These are phyloP conservation scores for Delonix regia DNA, from an alignment of 306 rosid genomes.

Conservation along the genomic window DNA sequence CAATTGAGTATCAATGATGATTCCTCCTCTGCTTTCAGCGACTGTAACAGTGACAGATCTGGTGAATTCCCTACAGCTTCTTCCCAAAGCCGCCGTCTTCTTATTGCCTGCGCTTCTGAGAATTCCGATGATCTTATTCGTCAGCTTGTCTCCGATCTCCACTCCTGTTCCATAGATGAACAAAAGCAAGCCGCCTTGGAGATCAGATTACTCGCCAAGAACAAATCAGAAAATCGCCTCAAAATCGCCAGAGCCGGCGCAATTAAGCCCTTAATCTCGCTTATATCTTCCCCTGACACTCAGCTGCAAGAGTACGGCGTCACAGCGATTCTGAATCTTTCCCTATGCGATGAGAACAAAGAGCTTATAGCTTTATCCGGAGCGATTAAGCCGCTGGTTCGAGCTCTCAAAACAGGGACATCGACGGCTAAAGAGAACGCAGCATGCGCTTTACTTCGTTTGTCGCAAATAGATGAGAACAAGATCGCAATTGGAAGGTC, in stretches of 20 bases:
- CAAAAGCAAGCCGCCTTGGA: slow-evolving; percentile 96
- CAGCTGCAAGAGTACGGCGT: slow-evolving; percentile 98
- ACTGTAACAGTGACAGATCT: slow-evolving; percentile 94
- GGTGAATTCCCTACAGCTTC: slow-evolving; percentile 79
- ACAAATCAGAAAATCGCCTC: slow-evolving; percentile 79
- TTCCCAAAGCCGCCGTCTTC: slow-evolving; percentile 62
- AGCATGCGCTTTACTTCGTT: slow-evolving; percentile 84
- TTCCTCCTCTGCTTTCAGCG: slow-evolving; percentile 91
- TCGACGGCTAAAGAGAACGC: slow-evolving; percentile 91
- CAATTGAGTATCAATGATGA: slow-evolving; percentile 55
- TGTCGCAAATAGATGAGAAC: slow-evolving; percentile 76
- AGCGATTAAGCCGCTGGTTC: slow-evolving; percentile 78
- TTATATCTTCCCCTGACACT: slow-evolving; percentile 66
- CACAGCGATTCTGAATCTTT: slow-evolving; percentile 87
- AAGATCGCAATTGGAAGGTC: slow-evolving; percentile 81
- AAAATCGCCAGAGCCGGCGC: slow-evolving; percentile 82
- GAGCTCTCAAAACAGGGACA: slow-evolving; percentile 66
- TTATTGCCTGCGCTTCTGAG: slow-evolving; percentile 71
- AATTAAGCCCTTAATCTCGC: slow-evolving; percentile 73
- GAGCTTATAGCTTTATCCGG: slow-evolving; percentile 74
- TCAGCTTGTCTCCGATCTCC: slow-evolving; percentile 72
- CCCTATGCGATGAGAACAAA: slow-evolving; percentile 92
- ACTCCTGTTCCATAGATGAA: slow-evolving; percentile 72
- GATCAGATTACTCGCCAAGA: slow-evolving; percentile 88
- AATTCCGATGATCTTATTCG: slow-evolving; percentile 80